Percentiles rank a stretch among this genome's conserved stretches.
phyloP scores from a whole-genome alignment of 371 early-diverging fungal species.

The Apophysomyces elegans region DNA sequence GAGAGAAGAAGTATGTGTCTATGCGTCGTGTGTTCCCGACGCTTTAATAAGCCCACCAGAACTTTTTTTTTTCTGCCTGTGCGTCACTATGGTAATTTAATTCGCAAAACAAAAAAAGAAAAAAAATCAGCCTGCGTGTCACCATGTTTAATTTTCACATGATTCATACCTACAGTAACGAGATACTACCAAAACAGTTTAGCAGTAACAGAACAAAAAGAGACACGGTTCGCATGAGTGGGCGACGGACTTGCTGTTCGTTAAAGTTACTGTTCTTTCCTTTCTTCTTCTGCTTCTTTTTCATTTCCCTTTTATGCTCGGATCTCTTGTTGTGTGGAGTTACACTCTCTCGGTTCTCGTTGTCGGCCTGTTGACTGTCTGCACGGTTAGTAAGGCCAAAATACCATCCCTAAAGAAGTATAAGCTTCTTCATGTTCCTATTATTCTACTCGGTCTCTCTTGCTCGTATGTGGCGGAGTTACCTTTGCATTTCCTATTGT shows the following conservation, averaged over 20 bases:
- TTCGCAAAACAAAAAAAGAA: background rate
- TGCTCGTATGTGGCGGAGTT: constrained; percentile 28
- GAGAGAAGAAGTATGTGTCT: background rate
- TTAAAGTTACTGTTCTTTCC: background rate
- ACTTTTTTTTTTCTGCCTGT: background rate
- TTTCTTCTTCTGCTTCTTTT: background rate
- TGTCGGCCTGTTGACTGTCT: constrained; percentile 2
- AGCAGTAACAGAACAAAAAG: too few species aligned
- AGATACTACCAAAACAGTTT: too few species aligned
- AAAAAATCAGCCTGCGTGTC: too few species aligned
- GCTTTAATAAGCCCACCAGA: background rate
- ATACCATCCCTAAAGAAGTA: background rate
- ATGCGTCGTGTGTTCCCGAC: background rate
- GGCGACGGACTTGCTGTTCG: too few species aligned
- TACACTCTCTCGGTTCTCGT: constrained; percentile 18
- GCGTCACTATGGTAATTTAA: background rate
- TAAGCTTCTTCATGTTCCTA: background rate
- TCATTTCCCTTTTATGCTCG: background rate
- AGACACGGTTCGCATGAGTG: too few species aligned
- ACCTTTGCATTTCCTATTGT: constrained; percentile 30
- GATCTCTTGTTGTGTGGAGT: constrained; percentile 21
- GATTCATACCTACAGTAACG: too few species aligned
- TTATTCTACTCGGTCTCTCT: constrained; percentile 17
- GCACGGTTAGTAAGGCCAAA: background rate
- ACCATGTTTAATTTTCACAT: too few species aligned